Conservation (phyloP, 2,329 filamentous ascomycete genomes). For the Hypoxylon sp. region DNA sequence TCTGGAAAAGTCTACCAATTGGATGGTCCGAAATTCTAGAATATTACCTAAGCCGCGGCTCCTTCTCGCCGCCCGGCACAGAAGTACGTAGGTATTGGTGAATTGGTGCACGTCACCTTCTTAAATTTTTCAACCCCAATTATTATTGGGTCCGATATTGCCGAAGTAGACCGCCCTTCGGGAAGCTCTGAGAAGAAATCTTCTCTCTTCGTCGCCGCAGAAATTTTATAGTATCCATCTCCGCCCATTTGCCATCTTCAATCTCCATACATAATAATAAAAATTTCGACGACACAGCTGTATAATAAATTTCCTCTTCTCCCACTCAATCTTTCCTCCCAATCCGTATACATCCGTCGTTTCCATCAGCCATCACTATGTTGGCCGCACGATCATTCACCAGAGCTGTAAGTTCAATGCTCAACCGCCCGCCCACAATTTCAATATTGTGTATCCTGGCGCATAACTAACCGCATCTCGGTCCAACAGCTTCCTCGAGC, state of each 20-base stretch:
- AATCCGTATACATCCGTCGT: slow-evolving; percentile 50
- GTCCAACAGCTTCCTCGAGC: slow-evolving; percentile 80
- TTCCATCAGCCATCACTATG: slow-evolving; percentile 67
- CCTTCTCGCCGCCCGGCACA: slow-evolving; percentile 2
- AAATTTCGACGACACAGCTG: slow-evolving; percentile 48
- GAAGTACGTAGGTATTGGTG: background rate
- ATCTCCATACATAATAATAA: slow-evolving; percentile 47
- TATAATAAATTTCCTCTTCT: slow-evolving; percentile 52
- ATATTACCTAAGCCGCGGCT: slow-evolving; percentile 41
- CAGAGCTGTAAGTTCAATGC: slow-evolving; percentile 76
- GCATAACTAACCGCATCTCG: slow-evolving; percentile 35
- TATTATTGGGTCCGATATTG: slow-evolving; percentile 46
- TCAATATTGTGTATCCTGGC: slow-evolving; percentile 40
- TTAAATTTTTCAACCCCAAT: slow-evolving; percentile 37
- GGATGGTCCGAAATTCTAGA: slow-evolving; percentile 13
- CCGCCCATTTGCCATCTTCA: slow-evolving; percentile 44
- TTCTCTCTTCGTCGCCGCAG: slow-evolving; percentile 49
- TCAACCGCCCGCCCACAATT: slow-evolving; percentile 3
- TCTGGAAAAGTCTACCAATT: slow-evolving; percentile 19
- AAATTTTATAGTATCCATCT: slow-evolving; percentile 45
- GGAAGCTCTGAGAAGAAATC: slow-evolving; percentile 53
- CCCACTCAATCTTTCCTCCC: slow-evolving; percentile 53
- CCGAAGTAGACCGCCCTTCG: slow-evolving; percentile 48
- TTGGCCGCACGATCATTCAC: slow-evolving; percentile 76
- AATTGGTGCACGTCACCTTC: slow-evolving; percentile 38